Base-by-base conservation (phyloP, 331 rosid species). In the Cydonia oblonga region DNA sequence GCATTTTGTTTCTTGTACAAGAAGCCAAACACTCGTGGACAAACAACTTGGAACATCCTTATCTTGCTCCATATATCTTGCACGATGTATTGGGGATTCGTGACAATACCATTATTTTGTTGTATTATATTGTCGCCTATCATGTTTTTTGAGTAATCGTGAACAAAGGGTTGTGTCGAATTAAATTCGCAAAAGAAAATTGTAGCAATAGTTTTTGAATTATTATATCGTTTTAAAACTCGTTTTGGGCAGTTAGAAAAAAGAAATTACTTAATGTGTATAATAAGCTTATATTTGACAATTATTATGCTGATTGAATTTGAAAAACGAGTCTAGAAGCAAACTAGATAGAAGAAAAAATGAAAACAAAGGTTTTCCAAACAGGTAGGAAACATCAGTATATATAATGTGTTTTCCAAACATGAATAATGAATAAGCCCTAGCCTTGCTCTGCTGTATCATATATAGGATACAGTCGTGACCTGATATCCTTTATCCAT, bases 21-120 rank as follows among this genome's bases (percentile, higher is more conserved):
- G 19, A 82, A 81, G 87, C 76, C 85, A 78, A 73, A 5, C 84
- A 75, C 84, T 76, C 73, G 3, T 72, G 69, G 87, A 84, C 90
- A 86, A 86, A 80, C 82, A 44, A 81, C 81, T 79, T 84, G 84
- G 72, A 0, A 52, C 49, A n/a, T 66, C 78, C 73, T 70, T 76
- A 56, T 81, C 81, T 77, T 70, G 29, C 66, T 75, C 77, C 71
- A 62, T 58, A 75, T 73, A 77, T 68, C 66, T 71, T 75, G 52
- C 70, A 59, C 42, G 70, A 62, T 71, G 69, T 79, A 63, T 73
- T 81, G 29, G 82, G 80, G 84, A 85, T 81, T 73, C 71, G 79
- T 69, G 81, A 80, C 58, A 62, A 19, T 35, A 23, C 64, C 49
- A 24, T 62, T 64, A 59, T 33, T 75, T 24, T 72, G 22, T 59